Conservation (phyloP, 2,329 filamentous ascomycete genomes). For the Coniella vitis region DNA sequence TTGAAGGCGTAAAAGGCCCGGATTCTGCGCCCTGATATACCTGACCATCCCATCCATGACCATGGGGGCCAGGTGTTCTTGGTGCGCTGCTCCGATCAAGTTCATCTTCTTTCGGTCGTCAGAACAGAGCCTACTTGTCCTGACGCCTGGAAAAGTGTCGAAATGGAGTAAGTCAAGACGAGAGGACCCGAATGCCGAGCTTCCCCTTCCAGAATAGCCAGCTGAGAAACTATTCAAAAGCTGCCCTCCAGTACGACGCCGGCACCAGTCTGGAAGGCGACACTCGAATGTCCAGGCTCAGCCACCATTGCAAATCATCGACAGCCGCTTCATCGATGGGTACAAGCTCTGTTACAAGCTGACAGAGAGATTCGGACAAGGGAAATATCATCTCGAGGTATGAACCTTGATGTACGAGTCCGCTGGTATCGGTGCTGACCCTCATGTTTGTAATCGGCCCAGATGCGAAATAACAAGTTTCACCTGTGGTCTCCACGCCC, state of each 20-base stretch:
- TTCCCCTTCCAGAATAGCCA: neutral
- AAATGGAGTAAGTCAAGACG: neutral
- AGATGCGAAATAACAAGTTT: constrained; percentile 11
- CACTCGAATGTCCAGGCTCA: neutral
- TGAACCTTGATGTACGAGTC: neutral
- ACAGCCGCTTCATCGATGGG: constrained; percentile 5
- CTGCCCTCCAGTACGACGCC: neutral
- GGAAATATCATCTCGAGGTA: constrained; percentile 7
- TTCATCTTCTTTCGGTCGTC: too few relatives aligned
- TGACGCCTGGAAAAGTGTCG: neutral
- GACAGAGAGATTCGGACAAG: neutral
- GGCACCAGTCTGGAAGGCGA: neutral
- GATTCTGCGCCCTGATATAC: too few relatives aligned
- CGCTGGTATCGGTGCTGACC: neutral
- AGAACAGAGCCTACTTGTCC: neutral
- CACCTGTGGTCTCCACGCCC: neutral
- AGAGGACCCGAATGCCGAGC: neutral
- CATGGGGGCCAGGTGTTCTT: too few relatives aligned
- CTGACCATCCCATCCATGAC: too few relatives aligned
- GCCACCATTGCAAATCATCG: constrained; percentile 7
- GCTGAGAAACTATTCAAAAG: neutral
- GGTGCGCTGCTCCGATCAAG: too few relatives aligned
- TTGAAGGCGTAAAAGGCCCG: too few relatives aligned
- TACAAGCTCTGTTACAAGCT: constrained; percentile 6
- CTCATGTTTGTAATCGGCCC: neutral